Base-by-base conservation (phyloP, 1,284 basidiomycete species). In the Anthracocystis setariae region DNA sequence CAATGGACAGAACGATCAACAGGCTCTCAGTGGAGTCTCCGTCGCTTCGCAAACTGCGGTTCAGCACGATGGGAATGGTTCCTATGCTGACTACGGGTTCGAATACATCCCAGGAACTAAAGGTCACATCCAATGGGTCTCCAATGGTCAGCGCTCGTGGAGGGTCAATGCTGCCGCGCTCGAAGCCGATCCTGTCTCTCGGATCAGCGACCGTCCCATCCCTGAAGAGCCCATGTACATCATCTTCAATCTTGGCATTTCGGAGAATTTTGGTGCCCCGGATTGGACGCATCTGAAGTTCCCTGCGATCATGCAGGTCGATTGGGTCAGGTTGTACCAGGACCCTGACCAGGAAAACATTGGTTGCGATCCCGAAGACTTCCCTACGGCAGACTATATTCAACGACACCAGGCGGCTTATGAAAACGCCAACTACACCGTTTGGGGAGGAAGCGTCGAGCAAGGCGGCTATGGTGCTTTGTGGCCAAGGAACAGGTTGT, bases 1-100 rank as follows among this genome's bases (percentile, higher is more conserved):
- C 83, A 87, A 86, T 50, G 93, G 93, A 23, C 90, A 90, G 29
- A 80, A 85, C 13, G 92, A 86, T 81, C 93, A 95, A 83, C 90
- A 95, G 83, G 90, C 79, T 7, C 70, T 77, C 33, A 75, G 69
- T 25, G 75, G 67, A 17, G 71, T 82, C 13, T 65, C 76, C 0
- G 46, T 71, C 2, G 69, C 76, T 15, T 61, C 69, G 43, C 79
- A 82, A 48, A 42, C 43, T 12, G 79, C 80, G 3, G 66, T 80
- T 3, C 69, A 81, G 63, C 50, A 60, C 3, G 64, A 58, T 3
- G 57, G 65, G 9, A 58, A 77, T 39, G 58, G 56, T 39, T 68
- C 56, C 18, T 76, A 68, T 42, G 49, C 73, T 13, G 67, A 62
- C 13, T 73, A 78, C 38, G 71, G 64, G 2, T 81, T 73, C 58